phyloP scores from a whole-genome alignment of 176 grass and related monocot genomes.

The Bolboschoenus planiculmis region DNA sequence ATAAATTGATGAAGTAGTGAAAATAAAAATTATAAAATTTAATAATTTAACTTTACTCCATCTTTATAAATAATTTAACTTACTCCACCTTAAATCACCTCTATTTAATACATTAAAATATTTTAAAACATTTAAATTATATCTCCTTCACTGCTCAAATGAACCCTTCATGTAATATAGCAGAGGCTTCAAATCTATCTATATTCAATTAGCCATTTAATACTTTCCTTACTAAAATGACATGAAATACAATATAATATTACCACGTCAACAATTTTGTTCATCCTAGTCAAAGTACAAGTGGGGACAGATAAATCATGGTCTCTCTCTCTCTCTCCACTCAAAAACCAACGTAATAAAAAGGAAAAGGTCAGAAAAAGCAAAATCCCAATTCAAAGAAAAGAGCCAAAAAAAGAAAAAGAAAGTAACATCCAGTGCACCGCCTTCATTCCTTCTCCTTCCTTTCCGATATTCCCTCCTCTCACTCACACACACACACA shows the following conservation, averaged over 20 bases:
- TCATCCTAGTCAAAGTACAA: neutral
- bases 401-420: neutral
- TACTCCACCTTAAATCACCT: too few relatives aligned
- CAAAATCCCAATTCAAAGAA: constrained; percentile 23
- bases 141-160: too few relatives aligned
- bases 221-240: neutral
- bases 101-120: too few relatives aligned
- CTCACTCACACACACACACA: neutral
- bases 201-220: neutral
- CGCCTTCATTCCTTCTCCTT: constrained; percentile 7
- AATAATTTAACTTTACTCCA: too few relatives aligned
- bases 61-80: too few relatives aligned
- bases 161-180: neutral
- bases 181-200: neutral
- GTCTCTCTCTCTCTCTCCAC: neutral
- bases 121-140: too few relatives aligned
- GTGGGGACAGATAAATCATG: neutral
- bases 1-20: too few relatives aligned
- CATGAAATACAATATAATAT: neutral
- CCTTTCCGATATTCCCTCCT: constrained; percentile 22
- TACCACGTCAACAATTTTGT: neutral
- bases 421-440: neutral
- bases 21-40: too few relatives aligned
- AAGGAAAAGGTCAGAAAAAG: constrained; percentile 17
- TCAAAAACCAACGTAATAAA: constrained; percentile 20